These are phyloP conservation scores for Xylaria bambusicola DNA, from an alignment of 495 filamentous ascomycete species.

Conservation along the genomic window DNA sequence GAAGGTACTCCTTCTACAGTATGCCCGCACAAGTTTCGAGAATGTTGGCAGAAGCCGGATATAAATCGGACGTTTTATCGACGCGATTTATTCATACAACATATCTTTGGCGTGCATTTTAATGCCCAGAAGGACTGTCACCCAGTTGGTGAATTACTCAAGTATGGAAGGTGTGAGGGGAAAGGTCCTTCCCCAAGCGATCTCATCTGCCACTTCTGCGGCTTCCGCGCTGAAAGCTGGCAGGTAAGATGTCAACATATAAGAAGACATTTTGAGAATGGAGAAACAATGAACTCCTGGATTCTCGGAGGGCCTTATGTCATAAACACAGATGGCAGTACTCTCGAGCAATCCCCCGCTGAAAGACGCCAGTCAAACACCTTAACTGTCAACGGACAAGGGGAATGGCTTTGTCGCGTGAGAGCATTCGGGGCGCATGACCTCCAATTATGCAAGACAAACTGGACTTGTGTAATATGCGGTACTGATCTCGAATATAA, in stretches of 20 bases:
- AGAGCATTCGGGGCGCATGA: too few species aligned
- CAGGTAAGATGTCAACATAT: background rate
- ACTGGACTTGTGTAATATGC: too few species aligned
- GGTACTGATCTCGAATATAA: too few species aligned
- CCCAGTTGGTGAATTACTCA: background rate
- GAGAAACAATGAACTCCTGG: background rate
- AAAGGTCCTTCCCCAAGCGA: background rate
- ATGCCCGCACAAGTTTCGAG: background rate
- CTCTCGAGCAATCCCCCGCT: too few species aligned
- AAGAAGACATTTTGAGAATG: background rate
- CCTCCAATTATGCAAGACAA: too few species aligned
- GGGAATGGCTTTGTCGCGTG: too few species aligned
- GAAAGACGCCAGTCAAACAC: too few species aligned
- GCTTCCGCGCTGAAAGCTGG: background rate
- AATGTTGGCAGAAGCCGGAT: background rate
- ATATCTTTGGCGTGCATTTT: background rate
- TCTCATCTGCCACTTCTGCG: background rate
- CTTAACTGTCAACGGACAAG: too few species aligned
- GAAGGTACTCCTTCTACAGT: too few species aligned
- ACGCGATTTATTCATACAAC: background rate
- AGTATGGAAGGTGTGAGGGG: background rate
- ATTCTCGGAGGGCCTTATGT: background rate
- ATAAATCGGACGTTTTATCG: background rate
- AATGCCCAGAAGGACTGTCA: background rate
- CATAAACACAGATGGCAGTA: too few species aligned